Percentiles rank a stretch among this genome's conserved stretches.
Evolutionary conservation across 225 moss, liverwort and hornwort genomes (phyloP).

Genomic region (Sphagnum contortum): DNA sequence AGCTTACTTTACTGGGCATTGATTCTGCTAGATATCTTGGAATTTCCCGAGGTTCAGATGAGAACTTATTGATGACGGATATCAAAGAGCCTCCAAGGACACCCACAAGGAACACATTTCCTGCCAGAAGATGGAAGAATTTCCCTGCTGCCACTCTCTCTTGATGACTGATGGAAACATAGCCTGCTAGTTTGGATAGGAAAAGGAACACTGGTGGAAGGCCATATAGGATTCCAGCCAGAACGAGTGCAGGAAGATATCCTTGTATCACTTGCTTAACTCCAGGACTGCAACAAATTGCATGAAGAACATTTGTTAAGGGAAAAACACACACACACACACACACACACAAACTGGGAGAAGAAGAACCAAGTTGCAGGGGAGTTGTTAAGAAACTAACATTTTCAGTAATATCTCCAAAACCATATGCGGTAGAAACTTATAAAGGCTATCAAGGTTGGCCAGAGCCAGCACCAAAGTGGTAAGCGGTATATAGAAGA

Average conservation of each 20-base stretch:
- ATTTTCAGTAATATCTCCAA: conserved; percentile 24
- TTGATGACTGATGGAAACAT: conserved; percentile 67
- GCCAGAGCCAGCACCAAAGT: conserved; percentile 50
- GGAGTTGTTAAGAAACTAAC: conserved; percentile 28
- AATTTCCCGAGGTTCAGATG: conserved; percentile 47
- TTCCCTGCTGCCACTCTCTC: conserved; percentile 63
- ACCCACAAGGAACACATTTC: conserved; percentile 86
- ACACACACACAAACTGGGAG: no score
- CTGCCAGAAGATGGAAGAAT: conserved; percentile 71
- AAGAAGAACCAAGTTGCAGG: background rate
- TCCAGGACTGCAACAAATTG: conserved; percentile 46
- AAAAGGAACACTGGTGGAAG: conserved; percentile 54
- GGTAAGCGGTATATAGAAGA: conserved; percentile 72
- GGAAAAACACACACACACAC: no score
- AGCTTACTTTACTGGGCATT: conserved; percentile 44
- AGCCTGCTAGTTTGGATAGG: conserved; percentile 61
- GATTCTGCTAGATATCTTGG: conserved; percentile 47
- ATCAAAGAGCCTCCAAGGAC: conserved; percentile 50
- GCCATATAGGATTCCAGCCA: conserved; percentile 54
- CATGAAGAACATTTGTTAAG: no score
- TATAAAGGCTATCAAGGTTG: conserved; percentile 28
- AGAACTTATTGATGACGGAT: conserved; percentile 33
- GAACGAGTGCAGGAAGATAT: conserved; percentile 70
- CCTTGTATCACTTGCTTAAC: conserved; percentile 71
- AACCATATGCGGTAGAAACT: conserved; percentile 24